A percentile compares a stretch with the other conserved stretches of the same genome.
phyloP scores from a whole-genome alignment of 1,284 basidiomycete species.

The Ceratobasidium sp. region DNA sequence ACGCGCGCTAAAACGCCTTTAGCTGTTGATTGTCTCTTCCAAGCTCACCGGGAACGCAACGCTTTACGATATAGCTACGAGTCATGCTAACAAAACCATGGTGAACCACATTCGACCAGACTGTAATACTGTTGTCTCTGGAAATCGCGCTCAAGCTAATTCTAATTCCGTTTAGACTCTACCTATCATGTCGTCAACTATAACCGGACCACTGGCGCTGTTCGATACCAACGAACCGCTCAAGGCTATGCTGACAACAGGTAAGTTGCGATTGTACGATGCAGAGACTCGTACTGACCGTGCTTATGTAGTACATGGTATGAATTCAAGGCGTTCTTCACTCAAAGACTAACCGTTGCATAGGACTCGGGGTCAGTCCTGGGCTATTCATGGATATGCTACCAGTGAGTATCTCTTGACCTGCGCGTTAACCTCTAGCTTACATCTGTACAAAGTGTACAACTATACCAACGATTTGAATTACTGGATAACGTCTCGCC shows the following conservation, averaged over 20 bases:
- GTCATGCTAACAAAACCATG: constrained; percentile 76
- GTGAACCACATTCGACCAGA: constrained; percentile 74
- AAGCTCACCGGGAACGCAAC: constrained; percentile 71
- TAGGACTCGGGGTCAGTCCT: constrained; percentile 74
- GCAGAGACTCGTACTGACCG: neutral
- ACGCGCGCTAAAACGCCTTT: neutral
- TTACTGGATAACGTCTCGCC: constrained; percentile 71
- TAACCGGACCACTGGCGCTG: constrained; percentile 70
- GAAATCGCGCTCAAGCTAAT: neutral
- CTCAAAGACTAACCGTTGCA: neutral
- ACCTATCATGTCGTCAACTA: constrained; percentile 79
- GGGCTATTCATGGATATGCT: constrained; percentile 77
- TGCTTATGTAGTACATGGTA: constrained; percentile 66
- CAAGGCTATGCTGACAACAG: constrained; percentile 74
- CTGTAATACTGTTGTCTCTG: constrained; percentile 57
- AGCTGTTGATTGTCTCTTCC: constrained; percentile 69
- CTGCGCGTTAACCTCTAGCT: constrained; percentile 1
- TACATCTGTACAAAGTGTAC: constrained; percentile 64
- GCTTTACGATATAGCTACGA: constrained; percentile 68
- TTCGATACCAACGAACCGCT: constrained; percentile 67
- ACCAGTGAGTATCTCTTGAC: constrained; percentile 64
- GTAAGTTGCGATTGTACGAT: constrained; percentile 51
- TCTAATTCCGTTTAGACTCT: constrained; percentile 59
- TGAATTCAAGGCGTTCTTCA: neutral
- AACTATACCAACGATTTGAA: constrained; percentile 63